These are phyloP conservation scores for Circinella minor DNA, from an alignment of 371 early-diverging fungal genomes.

Conservation along the genomic window DNA sequence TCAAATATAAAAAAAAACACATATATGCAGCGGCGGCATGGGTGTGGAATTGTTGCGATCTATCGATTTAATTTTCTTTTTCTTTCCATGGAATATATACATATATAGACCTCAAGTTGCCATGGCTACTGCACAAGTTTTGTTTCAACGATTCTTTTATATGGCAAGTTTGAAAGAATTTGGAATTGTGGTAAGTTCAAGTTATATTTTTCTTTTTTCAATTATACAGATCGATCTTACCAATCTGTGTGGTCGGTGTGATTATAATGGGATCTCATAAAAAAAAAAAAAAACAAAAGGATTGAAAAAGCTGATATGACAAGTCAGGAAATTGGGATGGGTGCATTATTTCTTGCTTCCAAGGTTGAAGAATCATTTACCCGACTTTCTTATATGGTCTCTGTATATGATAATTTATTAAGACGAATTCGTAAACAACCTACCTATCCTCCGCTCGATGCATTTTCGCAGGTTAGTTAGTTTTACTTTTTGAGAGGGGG, in stretches of 20 bases:
- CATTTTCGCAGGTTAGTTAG: slow-evolving; percentile 58
- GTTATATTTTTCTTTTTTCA: background rate
- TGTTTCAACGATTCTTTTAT: slow-evolving; percentile 93
- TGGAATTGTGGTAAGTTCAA: slow-evolving; percentile 64
- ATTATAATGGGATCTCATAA: background rate
- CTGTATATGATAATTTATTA: slow-evolving; percentile 75
- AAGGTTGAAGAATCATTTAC: slow-evolving; percentile 90
- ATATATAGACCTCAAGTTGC: slow-evolving; percentile 85
- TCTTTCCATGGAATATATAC: background rate
- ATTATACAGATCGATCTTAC: background rate
- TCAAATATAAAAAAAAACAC: too few species aligned
- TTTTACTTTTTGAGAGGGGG: background rate
- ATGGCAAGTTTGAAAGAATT: slow-evolving; percentile 76
- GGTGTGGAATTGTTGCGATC: background rate
- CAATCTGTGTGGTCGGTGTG: background rate
- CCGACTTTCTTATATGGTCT: slow-evolving; percentile 76
- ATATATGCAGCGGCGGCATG: too few species aligned
- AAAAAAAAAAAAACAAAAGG: background rate
- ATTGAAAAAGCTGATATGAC: background rate
- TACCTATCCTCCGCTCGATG: slow-evolving; percentile 58
- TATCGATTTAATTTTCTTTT: background rate
- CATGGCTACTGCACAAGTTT: slow-evolving; percentile 94
- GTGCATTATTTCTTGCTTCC: slow-evolving; percentile 86
- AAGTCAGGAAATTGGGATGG: slow-evolving; percentile 79
- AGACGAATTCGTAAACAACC: slow-evolving; percentile 58